These are phyloP conservation scores for Aspergillus alliaceus DNA, from an alignment of 2,329 filamentous ascomycete species.

Conservation along the genomic window DNA sequence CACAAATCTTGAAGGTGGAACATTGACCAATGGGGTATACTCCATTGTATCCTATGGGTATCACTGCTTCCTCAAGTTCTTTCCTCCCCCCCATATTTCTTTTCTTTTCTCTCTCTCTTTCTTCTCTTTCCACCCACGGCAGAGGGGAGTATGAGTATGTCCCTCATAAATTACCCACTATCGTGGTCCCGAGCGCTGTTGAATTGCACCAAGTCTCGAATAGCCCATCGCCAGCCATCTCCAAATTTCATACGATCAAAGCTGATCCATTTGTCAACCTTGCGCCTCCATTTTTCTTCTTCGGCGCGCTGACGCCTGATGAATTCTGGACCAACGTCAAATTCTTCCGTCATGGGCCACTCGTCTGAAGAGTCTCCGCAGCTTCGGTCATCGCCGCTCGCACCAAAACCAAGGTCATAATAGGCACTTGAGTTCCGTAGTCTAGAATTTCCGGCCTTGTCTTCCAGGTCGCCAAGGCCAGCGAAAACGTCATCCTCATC, in stretches of 20 bases:
- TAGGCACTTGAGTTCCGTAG: slow-evolving; percentile 24
- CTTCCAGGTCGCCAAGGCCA: slow-evolving; percentile 88
- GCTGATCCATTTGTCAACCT: slow-evolving; percentile 82
- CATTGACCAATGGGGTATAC: background rate
- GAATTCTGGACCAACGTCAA: slow-evolving; percentile 95
- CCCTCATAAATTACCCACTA: background rate
- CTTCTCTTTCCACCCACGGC: background rate
- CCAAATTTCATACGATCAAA: slow-evolving; percentile 49
- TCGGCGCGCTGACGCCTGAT: slow-evolving; percentile 85
- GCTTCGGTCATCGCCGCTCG: slow-evolving; percentile 41
- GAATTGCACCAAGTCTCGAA: slow-evolving; percentile 48
- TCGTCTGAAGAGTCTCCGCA: slow-evolving; percentile 60
- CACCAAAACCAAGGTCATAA: slow-evolving; percentile 26
- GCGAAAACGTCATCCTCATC: slow-evolving; percentile 94
- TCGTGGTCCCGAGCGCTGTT: slow-evolving; percentile 19
- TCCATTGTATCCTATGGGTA: background rate
- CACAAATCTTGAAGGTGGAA: background rate
- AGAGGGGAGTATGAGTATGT: too few relatives aligned
- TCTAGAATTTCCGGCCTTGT: slow-evolving; percentile 45
- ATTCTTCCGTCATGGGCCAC: slow-evolving; percentile 90
- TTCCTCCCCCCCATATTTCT: background rate
- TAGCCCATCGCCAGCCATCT: slow-evolving; percentile 75
- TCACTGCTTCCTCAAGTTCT: background rate
- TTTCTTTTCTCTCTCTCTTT: background rate
- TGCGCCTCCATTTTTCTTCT: slow-evolving; percentile 85